These are phyloP conservation scores for Ogataea nitratoaversa DNA, from an alignment of 805 yeast genomes.

Conservation along the genomic window DNA sequence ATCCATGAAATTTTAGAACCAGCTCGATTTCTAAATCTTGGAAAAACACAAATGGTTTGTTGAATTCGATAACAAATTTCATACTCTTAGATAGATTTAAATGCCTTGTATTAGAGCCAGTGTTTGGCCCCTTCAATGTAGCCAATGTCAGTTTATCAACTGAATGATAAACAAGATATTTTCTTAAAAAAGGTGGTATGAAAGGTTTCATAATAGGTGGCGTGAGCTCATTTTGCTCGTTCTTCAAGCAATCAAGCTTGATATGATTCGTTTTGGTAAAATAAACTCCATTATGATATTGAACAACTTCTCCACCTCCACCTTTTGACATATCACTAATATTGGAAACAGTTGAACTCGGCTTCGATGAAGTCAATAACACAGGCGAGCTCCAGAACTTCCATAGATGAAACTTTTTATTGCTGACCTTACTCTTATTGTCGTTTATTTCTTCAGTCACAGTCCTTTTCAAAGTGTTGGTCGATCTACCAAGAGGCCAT, in stretches of 20 bases:
- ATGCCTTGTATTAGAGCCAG: neutral
- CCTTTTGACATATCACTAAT: neutral
- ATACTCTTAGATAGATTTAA: constrained; percentile 8
- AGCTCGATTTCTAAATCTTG: constrained; percentile 19
- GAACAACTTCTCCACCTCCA: constrained; percentile 13
- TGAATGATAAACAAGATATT: constrained; percentile 4
- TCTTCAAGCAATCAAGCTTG: constrained; percentile 8
- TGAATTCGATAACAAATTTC: constrained; percentile 22
- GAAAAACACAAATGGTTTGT: constrained; percentile 13
- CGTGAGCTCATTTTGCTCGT: neutral
- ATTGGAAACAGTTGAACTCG: neutral
- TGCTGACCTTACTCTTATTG: neutral
- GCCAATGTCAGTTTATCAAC: constrained; percentile 7
- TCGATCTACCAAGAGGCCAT: constrained; percentile 20
- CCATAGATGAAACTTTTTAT: constrained; percentile 1
- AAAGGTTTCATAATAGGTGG: constrained; percentile 2
- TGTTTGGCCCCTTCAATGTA: constrained; percentile 8
- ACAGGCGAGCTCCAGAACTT: constrained; percentile 1
- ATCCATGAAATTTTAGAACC: constrained; percentile 38
- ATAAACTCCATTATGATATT: constrained; percentile 13
- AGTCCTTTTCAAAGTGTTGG: neutral
- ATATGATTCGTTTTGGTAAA: constrained; percentile 14
- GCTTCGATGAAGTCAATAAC: neutral
- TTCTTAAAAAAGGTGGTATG: constrained; percentile 11
- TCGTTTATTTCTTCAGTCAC: neutral